Base-by-base conservation (phyloP, 805 yeast species). In the Yamadazyma ubonensis region DNA sequence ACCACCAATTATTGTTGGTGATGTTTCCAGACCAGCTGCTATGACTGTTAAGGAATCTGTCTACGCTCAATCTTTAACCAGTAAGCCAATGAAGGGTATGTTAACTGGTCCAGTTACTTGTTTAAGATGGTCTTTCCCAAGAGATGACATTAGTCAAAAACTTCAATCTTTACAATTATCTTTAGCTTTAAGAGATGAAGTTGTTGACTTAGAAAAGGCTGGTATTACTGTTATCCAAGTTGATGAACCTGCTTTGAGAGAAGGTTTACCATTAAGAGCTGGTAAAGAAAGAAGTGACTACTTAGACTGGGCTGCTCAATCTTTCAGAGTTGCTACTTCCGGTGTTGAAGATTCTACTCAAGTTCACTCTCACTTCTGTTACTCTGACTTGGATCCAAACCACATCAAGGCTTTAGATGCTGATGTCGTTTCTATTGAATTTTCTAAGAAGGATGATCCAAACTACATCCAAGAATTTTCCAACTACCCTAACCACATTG, bases 51-150 rank as follows among this genome's bases (percentile, higher is more conserved):
- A 89, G 80, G 99, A 93, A 80, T 90, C 97, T 49, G 96, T 93
- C 63, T 93, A 88, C 75, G 99, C 99, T 59, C 99, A 93, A 80
- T 86, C 96, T 50, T 73, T 93, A 67, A 89, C 97, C 63, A 72
- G 80, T 60, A 86, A 86, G 78, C 96, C 97, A 67, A 86, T 93
- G 81, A 93, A 93, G 82, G 99, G 99, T 87, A 93, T 93, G 99
- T 84, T 93, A 70, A 90, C 99, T 67, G 99, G 99, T 75, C 99
- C 99, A 70, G 93, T 93, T 61, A 93, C 99, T 67, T 88, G 95
- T 75, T 84, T 93, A 71, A 87, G 99, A 83, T 93, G 99, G 99
- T 93, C 99, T 59, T 93, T 93, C 97, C 99, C 99, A 78, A 88
- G 99, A 85, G 91, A 90, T 68, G 99, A 93, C 63, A 85, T 91